Evolutionary conservation across 768 basidiomycete species (phyloP).

Genomic region (Hirschioporus abietinus): DNA sequence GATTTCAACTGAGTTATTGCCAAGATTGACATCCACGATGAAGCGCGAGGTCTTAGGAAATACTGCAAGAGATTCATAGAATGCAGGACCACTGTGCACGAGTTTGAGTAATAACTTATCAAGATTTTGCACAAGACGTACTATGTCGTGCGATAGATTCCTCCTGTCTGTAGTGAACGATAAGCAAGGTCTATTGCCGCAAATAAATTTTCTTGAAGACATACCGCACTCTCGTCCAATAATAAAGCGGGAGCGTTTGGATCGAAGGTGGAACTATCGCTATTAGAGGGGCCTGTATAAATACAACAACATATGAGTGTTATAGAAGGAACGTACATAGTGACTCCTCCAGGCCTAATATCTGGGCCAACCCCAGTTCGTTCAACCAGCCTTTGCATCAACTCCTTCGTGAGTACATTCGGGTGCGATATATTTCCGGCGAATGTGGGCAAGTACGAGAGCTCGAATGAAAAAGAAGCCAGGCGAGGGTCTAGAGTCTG

Average conservation of each 20-base stretch:
- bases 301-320: neutral
- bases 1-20: slow-evolving; percentile 23
- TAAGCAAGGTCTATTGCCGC: neutral
- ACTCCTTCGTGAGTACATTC: slow-evolving; percentile 22
- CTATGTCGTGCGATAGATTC: slow-evolving; percentile 26
- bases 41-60: slow-evolving; percentile 21
- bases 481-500: slow-evolving; percentile 20
- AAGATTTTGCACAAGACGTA: slow-evolving; percentile 6
- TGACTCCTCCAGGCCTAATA: slow-evolving; percentile 26
- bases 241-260: slow-evolving; percentile 17
- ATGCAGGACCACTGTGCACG: slow-evolving; percentile 19
- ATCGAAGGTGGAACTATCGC: slow-evolving; percentile 22
- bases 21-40: slow-evolving; percentile 26
- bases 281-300: slow-evolving; percentile 3
- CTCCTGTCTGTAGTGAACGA: slow-evolving; percentile 17
- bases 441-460: slow-evolving; percentile 23
- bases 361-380: slow-evolving; percentile 24
- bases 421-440: slow-evolving; percentile 24
- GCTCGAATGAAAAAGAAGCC: slow-evolving; percentile 25
- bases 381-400: slow-evolving; percentile 21
- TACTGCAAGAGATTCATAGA: slow-evolving; percentile 21
- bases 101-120: neutral
- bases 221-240: slow-evolving; percentile 21
- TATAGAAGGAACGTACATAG: slow-evolving; percentile 14
- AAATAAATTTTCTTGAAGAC: slow-evolving; percentile 5